A percentile compares a stretch with the other conserved stretches of the same genome.
These are phyloP conservation scores for Pseudopithomyces chartarum DNA, from an alignment of 2,329 filamentous ascomycete genomes.

Conservation along the genomic window DNA sequence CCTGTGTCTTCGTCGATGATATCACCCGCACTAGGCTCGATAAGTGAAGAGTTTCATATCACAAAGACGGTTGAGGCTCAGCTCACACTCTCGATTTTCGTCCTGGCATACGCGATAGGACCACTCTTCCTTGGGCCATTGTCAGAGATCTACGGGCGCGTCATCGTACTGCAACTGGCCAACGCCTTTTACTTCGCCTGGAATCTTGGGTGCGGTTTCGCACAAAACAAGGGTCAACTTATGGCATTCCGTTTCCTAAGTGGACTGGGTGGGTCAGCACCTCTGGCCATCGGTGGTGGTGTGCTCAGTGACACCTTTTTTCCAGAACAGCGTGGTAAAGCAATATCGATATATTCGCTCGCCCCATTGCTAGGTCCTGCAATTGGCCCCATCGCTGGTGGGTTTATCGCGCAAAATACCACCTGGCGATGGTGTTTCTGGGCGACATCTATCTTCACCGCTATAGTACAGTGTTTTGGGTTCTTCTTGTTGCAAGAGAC, in stretches of 20 bases:
- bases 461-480: conserved; percentile 64
- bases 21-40: conserved; percentile 38
- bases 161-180: conserved; percentile 41
- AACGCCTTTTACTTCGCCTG: conserved; percentile 47
- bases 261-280: conserved; percentile 28
- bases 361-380: conserved; percentile 69
- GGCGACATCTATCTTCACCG: conserved; percentile 67
- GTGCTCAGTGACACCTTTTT: conserved; percentile 60
- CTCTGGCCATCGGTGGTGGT: conserved; percentile 34
- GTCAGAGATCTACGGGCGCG: conserved; percentile 46
- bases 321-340: conserved; percentile 66
- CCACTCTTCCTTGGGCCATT: conserved; percentile 45
- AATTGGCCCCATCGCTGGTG: conserved; percentile 68
- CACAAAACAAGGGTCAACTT: conserved; percentile 24
- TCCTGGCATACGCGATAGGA: conserved; percentile 47
- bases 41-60: conserved; percentile 42
- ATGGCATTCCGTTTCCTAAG: conserved; percentile 32
- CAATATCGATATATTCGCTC: conserved; percentile 67
- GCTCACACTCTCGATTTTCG: conserved; percentile 47
- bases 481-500: conserved; percentile 69
- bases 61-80: conserved; percentile 35
- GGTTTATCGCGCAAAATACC: conserved; percentile 66
- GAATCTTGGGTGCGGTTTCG: conserved; percentile 48
- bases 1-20: conserved; percentile 49
- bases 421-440: conserved; percentile 79